Evolutionary conservation across 2,329 filamentous ascomycete species (phyloP), one percentile per base, ranked within the genome.

Genomic region (Fusarium nygamai): DNA sequence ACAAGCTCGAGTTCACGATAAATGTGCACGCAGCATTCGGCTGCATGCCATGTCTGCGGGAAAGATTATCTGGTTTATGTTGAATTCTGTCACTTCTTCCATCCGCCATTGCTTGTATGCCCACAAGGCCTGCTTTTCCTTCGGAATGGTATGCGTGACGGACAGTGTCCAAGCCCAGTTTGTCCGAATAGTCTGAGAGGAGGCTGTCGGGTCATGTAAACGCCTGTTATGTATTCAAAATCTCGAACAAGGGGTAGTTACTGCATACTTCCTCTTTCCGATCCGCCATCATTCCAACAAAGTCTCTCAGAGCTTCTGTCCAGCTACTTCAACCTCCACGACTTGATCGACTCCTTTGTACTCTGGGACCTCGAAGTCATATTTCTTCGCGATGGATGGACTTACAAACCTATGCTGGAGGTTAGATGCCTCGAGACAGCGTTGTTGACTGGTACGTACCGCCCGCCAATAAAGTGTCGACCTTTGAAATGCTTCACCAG

Each of bases 321-420:
- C 86, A 53, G 82, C 82, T 17, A 81, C 79, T 20, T 83, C 84
- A 47, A 97, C 87, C 83, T 99, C 96, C 61, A 95, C 92, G 75
- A 98, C 87, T 83, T 98, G 96, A 82, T 98, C 95, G 75, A 96
- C 84, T 0, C 95, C 96, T 77, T 92, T 87, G 83, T 98, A 99
- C 73, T 89, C 84, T 10, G 96, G 96, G 61, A 97, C 82, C 77
- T 96, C 93, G 71, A 99, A 88, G 53, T 90, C 90, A 84, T 97
- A 99, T 84, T 96, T 98, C 77, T 92, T 89, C 39, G 94, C 93
- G 78, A 98, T 91, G 59, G 88, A 87, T 61, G 90, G 90, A 27
- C 93, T 90, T 79, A 99, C 88, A 79, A 99, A 99, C 68, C 94
- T 93, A 75, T 54, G 39, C 38, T 29, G 13, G 39, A 19, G 7